Evolutionary conservation across 495 filamentous ascomycete species (phyloP).

Genomic region (Neurospora tetraspora): DNA sequence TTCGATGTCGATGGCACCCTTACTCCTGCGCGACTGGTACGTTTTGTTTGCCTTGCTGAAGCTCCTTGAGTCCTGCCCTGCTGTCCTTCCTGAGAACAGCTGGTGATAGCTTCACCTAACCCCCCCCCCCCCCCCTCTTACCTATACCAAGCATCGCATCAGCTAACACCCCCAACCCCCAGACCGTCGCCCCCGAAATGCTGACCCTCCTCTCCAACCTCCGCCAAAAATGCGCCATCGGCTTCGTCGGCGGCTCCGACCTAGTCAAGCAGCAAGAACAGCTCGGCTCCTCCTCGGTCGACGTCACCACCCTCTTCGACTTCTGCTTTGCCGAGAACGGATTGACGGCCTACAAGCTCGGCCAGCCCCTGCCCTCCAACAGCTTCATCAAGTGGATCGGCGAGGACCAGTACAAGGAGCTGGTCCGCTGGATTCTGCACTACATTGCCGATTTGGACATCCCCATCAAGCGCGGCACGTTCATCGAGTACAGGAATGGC

Average conservation of each 20-base stretch:
- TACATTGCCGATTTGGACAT: constrained; percentile 82
- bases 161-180: constrained; percentile 2
- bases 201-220: constrained; percentile 66
- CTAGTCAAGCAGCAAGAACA: constrained; percentile 93
- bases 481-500: constrained; percentile 92
- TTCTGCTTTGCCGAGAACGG: constrained; percentile 96
- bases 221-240: constrained; percentile 83
- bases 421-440: constrained; percentile 77
- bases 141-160: not conserved
- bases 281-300: constrained; percentile 51
- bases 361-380: constrained; percentile 56
- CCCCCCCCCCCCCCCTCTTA: not conserved
- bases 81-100: not conserved
- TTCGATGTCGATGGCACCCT: constrained; percentile 93
- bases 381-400: constrained; percentile 90
- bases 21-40: constrained; percentile 63
- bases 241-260: constrained; percentile 82
- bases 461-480: constrained; percentile 89
- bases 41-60: constrained; percentile 11
- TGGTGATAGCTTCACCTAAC: not conserved
- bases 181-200: constrained; percentile 69
- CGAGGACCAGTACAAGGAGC: constrained; percentile 81
- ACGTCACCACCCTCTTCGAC: constrained; percentile 79
- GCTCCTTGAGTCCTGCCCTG: not conserved
- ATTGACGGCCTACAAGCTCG: constrained; percentile 78